Base-by-base conservation (phyloP, 2,329 filamentous ascomycete genomes). In the Ophiocordyceps camponoti-floridani region DNA sequence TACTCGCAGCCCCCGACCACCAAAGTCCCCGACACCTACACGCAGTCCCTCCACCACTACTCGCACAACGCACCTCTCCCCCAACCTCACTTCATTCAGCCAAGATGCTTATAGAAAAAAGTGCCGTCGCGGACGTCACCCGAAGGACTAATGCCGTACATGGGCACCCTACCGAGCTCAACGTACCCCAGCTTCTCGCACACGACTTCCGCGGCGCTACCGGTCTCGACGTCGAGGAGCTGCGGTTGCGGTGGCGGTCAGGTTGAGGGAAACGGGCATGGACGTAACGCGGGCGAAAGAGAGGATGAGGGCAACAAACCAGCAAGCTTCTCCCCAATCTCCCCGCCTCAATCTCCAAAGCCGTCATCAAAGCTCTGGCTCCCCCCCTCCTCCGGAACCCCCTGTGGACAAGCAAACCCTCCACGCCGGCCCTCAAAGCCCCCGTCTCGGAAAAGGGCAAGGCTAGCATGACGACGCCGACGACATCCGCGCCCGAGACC, bases 21-120 rank as follows among this genome's bases (percentile, higher is more conserved):
- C n/a, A n/a, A n/a, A n/a, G n/a, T n/a, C n/a, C n/a, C n/a, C n/a
- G n/a, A n/a, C n/a, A n/a, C n/a, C n/a, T n/a, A n/a, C n/a, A n/a
- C n/a, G n/a, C n/a, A n/a, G n/a, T n/a, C n/a, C n/a, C n/a, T n/a
- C n/a, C n/a, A n/a, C n/a, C n/a, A n/a, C n/a, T 30, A 30, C 27
- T 30, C 27, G 27, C 11, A 30, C 27, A 30, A n/a, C n/a, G n/a
- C n/a, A n/a, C n/a, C n/a, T n/a, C n/a, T n/a, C 13, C 9, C 7
- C 9, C 14, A 38, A 16, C 35, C 6, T 9, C n/a, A 6, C 35
- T 18, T 16, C 16, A 38, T n/a, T 7, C 14, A 38, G 10, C 14
- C 14, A 14, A 79, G 58, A 46, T 73, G 65, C 58, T 78, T 79
- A 57, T 77, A 79, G 51, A 77, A 75, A 51, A 77, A 73, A 0